phyloP scores from a whole-genome alignment of 768 basidiomycete genomes.

The Plicaturopsis crispa region DNA sequence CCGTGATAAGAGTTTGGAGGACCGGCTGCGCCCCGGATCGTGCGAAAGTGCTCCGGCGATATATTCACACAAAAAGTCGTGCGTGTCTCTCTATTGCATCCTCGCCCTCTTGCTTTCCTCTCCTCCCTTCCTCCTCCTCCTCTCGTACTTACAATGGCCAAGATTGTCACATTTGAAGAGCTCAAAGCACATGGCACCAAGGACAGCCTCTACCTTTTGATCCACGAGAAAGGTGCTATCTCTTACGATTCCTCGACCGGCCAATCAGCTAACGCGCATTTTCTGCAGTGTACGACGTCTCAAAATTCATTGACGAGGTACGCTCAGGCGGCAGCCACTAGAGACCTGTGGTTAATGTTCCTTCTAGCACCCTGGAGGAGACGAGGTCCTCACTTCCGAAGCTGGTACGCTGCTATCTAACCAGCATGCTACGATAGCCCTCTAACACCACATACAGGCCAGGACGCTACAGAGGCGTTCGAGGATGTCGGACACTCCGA shows the following conservation, averaged over 20 bases:
- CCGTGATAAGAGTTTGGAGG: too few species aligned
- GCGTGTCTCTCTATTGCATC: slow-evolving; percentile 19
- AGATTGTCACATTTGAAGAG: slow-evolving; percentile 61
- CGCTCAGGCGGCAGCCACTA: slow-evolving; percentile 8
- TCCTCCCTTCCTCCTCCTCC: slow-evolving; percentile 14
- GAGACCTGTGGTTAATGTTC: not conserved
- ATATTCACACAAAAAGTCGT: slow-evolving; percentile 5
- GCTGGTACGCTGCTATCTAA: slow-evolving; percentile 51
- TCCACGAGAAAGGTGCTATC: slow-evolving; percentile 72
- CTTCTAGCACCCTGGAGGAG: slow-evolving; percentile 88
- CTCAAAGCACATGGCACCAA: slow-evolving; percentile 72
- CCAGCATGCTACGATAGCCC: slow-evolving; percentile 5
- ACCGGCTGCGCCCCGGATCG: not conserved
- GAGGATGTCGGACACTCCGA: slow-evolving; percentile 99
- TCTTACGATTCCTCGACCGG: slow-evolving; percentile 25
- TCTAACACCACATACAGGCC: slow-evolving; percentile 40
- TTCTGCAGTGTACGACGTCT: slow-evolving; percentile 79
- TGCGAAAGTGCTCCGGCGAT: not conserved
- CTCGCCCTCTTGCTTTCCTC: slow-evolving; percentile 11
- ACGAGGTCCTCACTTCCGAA: slow-evolving; percentile 94
- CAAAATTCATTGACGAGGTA: slow-evolving; percentile 94
- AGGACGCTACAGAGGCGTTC: slow-evolving; percentile 96
- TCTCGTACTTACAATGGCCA: slow-evolving; percentile 28
- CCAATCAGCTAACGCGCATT: slow-evolving; percentile 21
- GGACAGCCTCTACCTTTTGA: slow-evolving; percentile 72